A percentile compares a stretch with the other conserved stretches of the same genome.
Conservation (phyloP, 495 filamentous ascomycete species). For the Hypoxylon rickii region DNA sequence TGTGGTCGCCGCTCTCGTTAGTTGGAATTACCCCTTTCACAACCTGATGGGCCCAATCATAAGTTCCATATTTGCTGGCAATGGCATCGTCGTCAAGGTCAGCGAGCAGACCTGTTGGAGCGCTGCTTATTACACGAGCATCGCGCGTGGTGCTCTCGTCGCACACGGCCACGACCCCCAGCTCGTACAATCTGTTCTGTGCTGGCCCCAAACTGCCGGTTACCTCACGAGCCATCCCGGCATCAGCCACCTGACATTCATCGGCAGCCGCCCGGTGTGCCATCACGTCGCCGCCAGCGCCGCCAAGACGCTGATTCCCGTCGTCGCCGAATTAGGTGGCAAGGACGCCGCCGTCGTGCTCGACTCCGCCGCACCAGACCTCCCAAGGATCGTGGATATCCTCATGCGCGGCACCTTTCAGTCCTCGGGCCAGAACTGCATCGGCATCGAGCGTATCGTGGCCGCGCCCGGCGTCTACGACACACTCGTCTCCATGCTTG, state of each 20-base stretch:
- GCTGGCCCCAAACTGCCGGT: slow-evolving; percentile 81
- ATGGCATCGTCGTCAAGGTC: slow-evolving; percentile 87
- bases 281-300: slow-evolving; percentile 86
- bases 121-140: slow-evolving; percentile 74
- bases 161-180: slow-evolving; percentile 84
- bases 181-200: slow-evolving; percentile 81
- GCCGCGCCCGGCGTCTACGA: slow-evolving; percentile 75
- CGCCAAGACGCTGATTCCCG: slow-evolving; percentile 79
- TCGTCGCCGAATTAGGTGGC: slow-evolving; percentile 88
- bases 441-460: slow-evolving; percentile 93
- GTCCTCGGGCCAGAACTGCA: slow-evolving; percentile 96
- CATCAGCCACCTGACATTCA: slow-evolving; percentile 95
- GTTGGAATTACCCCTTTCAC: slow-evolving; percentile 97
- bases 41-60: slow-evolving; percentile 93
- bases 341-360: slow-evolving; percentile 96
- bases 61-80: slow-evolving; percentile 88
- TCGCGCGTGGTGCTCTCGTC: slow-evolving; percentile 75
- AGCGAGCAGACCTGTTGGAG: slow-evolving; percentile 95
- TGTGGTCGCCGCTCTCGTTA: slow-evolving; percentile 88
- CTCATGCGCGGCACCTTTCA: slow-evolving; percentile 93
- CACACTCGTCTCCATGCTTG: slow-evolving; percentile 69
- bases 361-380: slow-evolving; percentile 70
- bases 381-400: slow-evolving; percentile 73
- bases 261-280: slow-evolving; percentile 85
- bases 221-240: slow-evolving; percentile 84